Conservation (phyloP, 208 protist genomes). For the Leishmania major region DNA sequence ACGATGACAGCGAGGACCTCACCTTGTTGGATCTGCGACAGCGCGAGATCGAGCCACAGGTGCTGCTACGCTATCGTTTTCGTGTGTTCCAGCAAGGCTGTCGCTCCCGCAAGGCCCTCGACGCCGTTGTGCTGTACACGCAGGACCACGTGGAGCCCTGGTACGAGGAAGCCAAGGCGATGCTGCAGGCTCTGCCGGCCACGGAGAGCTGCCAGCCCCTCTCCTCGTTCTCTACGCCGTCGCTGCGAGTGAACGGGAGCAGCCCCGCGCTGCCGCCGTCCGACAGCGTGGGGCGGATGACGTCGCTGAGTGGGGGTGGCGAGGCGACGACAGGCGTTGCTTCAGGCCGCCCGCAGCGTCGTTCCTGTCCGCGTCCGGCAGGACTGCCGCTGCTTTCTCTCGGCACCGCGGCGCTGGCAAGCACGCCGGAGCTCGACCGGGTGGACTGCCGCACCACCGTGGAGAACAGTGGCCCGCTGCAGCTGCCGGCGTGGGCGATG, state of each 20-base stretch:
- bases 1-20: not conserved
- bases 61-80: conserved; percentile 41
- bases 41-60: conserved; percentile 33
- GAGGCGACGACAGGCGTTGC: conserved; percentile 3
- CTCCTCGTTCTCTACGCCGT: conserved; percentile 24
- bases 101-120: conserved; percentile 29
- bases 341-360: conserved; percentile 1
- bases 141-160: conserved; percentile 23
- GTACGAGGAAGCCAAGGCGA: conserved; percentile 28
- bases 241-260: conserved; percentile 12
- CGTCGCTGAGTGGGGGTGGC: conserved; percentile 1
- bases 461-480: conserved; percentile 6
- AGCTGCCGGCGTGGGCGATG: conserved; percentile 36
- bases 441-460: conserved; percentile 11
- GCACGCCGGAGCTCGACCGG: conserved; percentile 17
- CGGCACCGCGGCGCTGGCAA: conserved; percentile 3
- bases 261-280: conserved; percentile 16
- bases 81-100: conserved; percentile 28
- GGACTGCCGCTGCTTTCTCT: conserved; percentile 16
- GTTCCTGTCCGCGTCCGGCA: conserved; percentile 3
- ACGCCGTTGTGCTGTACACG: conserved; percentile 30
- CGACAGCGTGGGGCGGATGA: conserved; percentile 5
- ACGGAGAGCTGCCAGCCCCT: not conserved
- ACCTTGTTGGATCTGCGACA: conserved; percentile 30
- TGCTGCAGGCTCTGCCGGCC: conserved; percentile 31